Conservation (phyloP, 2,329 filamentous ascomycete genomes). For the Colletotrichum navitas region DNA sequence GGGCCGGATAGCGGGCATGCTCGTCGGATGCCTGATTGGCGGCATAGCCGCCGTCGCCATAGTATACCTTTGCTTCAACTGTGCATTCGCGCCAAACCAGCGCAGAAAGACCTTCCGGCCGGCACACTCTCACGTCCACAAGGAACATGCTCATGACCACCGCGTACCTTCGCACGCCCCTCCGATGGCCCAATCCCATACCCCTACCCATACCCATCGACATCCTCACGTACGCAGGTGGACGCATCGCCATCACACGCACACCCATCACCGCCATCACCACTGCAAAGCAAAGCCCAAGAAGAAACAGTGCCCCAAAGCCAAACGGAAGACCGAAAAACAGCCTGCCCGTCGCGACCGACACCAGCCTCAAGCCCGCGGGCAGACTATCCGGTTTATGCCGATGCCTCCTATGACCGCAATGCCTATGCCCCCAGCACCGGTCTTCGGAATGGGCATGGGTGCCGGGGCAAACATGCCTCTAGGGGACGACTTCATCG, state of each 20-base stretch:
- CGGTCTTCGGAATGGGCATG: constrained; percentile 6
- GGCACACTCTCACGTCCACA: neutral
- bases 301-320: neutral
- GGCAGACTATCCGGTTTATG: constrained; percentile 13
- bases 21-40: constrained; percentile 36
- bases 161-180: neutral
- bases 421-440: constrained; percentile 22
- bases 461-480: constrained; percentile 5
- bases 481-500: constrained; percentile 34
- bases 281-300: neutral
- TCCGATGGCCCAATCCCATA: neutral
- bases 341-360: neutral
- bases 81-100: constrained; percentile 17
- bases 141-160: neutral
- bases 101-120: neutral
- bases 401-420: constrained; percentile 29
- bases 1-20: constrained; percentile 29
- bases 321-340: neutral
- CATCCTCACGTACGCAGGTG: constrained; percentile 17
- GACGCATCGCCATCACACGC: constrained; percentile 24
- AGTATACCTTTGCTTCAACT: constrained; percentile 31
- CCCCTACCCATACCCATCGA: neutral
- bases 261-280: constrained; percentile 3
- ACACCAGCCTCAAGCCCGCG: neutral
- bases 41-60: constrained; percentile 20